Percentiles rank a stretch among this genome's conserved stretches.
Evolutionary conservation across 129 eudicot genomes (phyloP).

Genomic region (Flaveria sonorensis): DNA sequence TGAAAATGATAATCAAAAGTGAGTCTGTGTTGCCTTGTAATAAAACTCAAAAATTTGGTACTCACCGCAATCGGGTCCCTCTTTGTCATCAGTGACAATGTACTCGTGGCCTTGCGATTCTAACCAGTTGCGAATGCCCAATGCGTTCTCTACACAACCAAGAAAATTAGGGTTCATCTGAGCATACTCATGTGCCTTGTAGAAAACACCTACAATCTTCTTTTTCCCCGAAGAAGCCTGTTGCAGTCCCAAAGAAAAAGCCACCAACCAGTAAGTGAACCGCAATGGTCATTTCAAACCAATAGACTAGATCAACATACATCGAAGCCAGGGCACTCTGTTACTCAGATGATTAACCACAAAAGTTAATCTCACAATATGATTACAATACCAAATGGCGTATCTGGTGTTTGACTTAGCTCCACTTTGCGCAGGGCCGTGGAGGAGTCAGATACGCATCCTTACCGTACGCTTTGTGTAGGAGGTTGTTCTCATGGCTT

Average conservation of each 20-base stretch:
- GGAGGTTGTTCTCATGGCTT: too few relatives aligned
- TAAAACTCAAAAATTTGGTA: background rate
- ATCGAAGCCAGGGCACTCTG: background rate
- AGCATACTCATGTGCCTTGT: slow-evolving; percentile 94
- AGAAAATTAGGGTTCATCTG: slow-evolving; percentile 81
- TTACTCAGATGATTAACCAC: slow-evolving; percentile 8
- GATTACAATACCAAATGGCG: background rate
- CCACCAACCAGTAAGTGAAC: slow-evolving; percentile 1
- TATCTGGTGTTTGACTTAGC: too few relatives aligned
- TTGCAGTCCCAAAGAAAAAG: background rate
- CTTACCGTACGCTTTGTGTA: too few relatives aligned
- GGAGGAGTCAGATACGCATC: too few relatives aligned
- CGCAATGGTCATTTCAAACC: background rate
- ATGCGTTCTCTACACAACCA: slow-evolving; percentile 89
- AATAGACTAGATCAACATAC: background rate
- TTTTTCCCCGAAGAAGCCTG: slow-evolving; percentile 84
- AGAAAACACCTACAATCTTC: slow-evolving; percentile 97
- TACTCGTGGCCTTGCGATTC: slow-evolving; percentile 93
- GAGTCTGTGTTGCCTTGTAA: background rate
- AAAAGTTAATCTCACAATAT: background rate
- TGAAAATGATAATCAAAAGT: background rate
- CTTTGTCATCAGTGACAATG: slow-evolving; percentile 94
- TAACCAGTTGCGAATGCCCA: slow-evolving; percentile 94
- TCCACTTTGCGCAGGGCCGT: too few relatives aligned
- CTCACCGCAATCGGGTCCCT: slow-evolving; percentile 87